phyloP scores from a whole-genome alignment of 2,329 filamentous ascomycete species.

The Echinosphaeria canescens region DNA sequence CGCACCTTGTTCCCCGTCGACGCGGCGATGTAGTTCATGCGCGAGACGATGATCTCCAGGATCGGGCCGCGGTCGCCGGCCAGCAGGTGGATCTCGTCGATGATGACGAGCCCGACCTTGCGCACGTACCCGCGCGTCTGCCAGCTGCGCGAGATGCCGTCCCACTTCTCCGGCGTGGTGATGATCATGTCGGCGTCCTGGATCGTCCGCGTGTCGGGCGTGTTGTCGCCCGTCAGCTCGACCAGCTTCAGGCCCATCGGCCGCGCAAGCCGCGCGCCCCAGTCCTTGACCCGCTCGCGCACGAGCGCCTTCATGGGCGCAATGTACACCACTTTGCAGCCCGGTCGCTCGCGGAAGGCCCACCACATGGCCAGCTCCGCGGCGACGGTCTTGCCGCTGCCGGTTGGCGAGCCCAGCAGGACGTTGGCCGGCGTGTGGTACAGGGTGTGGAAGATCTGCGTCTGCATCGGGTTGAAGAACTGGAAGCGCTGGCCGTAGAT shows the following conservation, averaged over 20 bases:
- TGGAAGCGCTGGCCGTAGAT: conserved; percentile 79
- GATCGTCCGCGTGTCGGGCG: conserved; percentile 88
- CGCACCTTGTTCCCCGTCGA: conserved; percentile 80
- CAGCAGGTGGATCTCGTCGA: conserved; percentile 95
- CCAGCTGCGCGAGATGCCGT: conserved; percentile 97
- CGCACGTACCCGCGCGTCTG: conserved; percentile 92
- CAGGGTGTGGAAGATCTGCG: conserved; percentile 90
- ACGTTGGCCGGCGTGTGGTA: conserved; percentile 90
- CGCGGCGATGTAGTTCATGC: conserved; percentile 97
- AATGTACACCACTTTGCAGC: conserved; percentile 96
- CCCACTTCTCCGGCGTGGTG: conserved; percentile 99
- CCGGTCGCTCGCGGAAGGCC: conserved; percentile 86
- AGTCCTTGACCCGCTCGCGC: conserved; percentile 88
- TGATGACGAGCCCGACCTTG: conserved; percentile 89
- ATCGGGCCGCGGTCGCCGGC: conserved; percentile 94
- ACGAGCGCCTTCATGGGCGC: conserved; percentile 98
- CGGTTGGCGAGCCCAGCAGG: conserved; percentile 83
- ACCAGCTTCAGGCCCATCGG: conserved; percentile 81
- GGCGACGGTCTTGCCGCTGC: conserved; percentile 93
- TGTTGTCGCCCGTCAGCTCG: conserved; percentile 87
- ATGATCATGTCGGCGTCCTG: conserved; percentile 94
- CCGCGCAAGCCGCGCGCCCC: conserved; percentile 59
- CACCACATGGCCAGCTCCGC: conserved; percentile 98
- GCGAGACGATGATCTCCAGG: conserved; percentile 83
- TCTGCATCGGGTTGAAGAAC: conserved; percentile 99